Evolutionary conservation across 495 filamentous ascomycete species (phyloP).

Genomic region (Penicillium pulvis): DNA sequence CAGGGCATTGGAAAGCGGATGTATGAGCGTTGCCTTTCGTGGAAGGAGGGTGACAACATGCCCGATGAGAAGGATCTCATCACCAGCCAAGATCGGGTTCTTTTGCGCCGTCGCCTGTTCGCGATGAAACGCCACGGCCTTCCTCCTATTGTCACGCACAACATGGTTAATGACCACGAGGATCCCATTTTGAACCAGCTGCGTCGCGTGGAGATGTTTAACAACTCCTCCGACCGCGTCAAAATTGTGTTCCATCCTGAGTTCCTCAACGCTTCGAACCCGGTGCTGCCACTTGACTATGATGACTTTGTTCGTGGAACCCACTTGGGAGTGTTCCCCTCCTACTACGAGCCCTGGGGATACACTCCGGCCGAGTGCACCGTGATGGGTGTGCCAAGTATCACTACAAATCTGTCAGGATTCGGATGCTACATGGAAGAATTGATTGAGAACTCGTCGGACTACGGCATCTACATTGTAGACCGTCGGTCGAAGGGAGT

Average conservation of each 20-base stretch:
- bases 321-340: slow-evolving; percentile 92
- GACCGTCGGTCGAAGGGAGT: slow-evolving; percentile 95
- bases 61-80: slow-evolving; percentile 96
- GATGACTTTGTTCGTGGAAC: slow-evolving; percentile 98
- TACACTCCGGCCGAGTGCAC: slow-evolving; percentile 99
- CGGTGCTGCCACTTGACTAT: slow-evolving; percentile 93
- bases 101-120: slow-evolving; percentile 87
- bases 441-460: slow-evolving; percentile 93
- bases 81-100: slow-evolving; percentile 86
- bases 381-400: slow-evolving; percentile 98
- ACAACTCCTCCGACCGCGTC: slow-evolving; percentile 90
- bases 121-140: slow-evolving; percentile 91
- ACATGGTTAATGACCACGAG: slow-evolving; percentile 92
- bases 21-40: slow-evolving; percentile 88
- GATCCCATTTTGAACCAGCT: slow-evolving; percentile 97
- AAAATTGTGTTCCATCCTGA: slow-evolving; percentile 98
- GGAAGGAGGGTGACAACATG: slow-evolving; percentile 90
- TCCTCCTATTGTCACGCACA: slow-evolving; percentile 98
- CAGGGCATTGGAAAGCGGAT: slow-evolving; percentile 87
- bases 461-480: slow-evolving; percentile 99
- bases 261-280: slow-evolving; percentile 93
- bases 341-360: slow-evolving; percentile 99
- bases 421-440: slow-evolving; percentile 99
- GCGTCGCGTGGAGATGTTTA: slow-evolving; percentile 94
- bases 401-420: slow-evolving; percentile 96